phyloP scores from a whole-genome alignment of 1,139 yeast genomes.

The Meyerozyma athensensis region DNA sequence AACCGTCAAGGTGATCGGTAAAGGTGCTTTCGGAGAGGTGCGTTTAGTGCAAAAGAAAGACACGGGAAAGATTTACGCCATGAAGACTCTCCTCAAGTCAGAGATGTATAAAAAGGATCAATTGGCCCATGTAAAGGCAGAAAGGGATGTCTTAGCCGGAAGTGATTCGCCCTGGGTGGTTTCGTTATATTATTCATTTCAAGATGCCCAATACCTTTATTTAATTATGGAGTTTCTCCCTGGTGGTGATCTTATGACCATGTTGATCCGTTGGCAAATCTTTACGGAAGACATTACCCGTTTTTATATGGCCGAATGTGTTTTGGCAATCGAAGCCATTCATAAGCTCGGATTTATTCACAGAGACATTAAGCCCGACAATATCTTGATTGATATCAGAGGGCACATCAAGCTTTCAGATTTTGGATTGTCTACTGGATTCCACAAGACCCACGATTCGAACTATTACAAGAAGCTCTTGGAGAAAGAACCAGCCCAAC shows the following conservation, averaged over 20 bases:
- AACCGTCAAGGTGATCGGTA: conserved; percentile 79
- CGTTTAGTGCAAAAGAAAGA: conserved; percentile 77
- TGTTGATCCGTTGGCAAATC: conserved; percentile 83
- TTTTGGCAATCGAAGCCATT: conserved; percentile 76
- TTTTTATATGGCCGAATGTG: conserved; percentile 85
- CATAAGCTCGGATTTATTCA: conserved; percentile 78
- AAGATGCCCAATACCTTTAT: conserved; percentile 69
- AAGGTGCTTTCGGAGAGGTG: conserved; percentile 86
- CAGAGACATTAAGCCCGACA: conserved; percentile 77
- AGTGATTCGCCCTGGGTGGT: conserved; percentile 89
- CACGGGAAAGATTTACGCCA: conserved; percentile 80
- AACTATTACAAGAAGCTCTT: conserved; percentile 69
- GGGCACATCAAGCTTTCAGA: conserved; percentile 78
- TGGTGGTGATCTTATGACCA: conserved; percentile 84
- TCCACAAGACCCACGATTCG: conserved; percentile 80
- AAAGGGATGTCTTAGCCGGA: conserved; percentile 80
- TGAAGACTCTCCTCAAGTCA: conserved; percentile 72
- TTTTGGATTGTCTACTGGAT: conserved; percentile 82
- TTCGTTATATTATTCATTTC: conserved; percentile 74
- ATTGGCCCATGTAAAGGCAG: conserved; percentile 80
- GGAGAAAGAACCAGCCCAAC: conserved; percentile 47
- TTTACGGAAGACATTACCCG: conserved; percentile 82
- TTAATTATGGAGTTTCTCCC: conserved; percentile 82
- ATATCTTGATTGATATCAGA: conserved; percentile 70
- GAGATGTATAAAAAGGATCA: conserved; percentile 85